A percentile compares a stretch with the other conserved stretches of the same genome.
Conservation (phyloP, 2,329 filamentous ascomycete genomes). For the Neodidymelliopsis sp. region DNA sequence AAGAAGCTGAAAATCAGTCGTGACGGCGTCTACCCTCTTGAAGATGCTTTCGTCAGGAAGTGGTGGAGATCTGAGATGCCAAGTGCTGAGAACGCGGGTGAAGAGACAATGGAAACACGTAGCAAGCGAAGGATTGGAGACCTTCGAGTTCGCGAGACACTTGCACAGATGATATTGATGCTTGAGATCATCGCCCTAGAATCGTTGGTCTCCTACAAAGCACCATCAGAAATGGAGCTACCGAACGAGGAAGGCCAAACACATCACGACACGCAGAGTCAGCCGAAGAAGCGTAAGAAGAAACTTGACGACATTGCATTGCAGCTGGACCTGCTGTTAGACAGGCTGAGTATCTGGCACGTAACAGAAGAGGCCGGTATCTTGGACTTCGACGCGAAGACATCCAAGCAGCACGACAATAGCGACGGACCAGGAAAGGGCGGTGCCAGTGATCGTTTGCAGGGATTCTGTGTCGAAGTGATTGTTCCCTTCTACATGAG, state of each 20-base stretch:
- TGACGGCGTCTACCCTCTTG: slow-evolving; percentile 71
- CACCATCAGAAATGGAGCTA: slow-evolving; percentile 30
- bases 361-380: slow-evolving; percentile 70
- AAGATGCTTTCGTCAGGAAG: slow-evolving; percentile 68
- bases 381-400: slow-evolving; percentile 42
- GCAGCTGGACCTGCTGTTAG: slow-evolving; percentile 75
- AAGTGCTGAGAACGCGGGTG: slow-evolving; percentile 43
- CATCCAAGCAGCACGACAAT: slow-evolving; percentile 32
- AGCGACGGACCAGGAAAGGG: slow-evolving; percentile 30
- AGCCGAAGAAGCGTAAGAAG: slow-evolving; percentile 56
- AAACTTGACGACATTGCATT: slow-evolving; percentile 72
- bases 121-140: slow-evolving; percentile 69
- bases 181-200: slow-evolving; percentile 79
- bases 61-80: slow-evolving; percentile 70
- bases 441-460: slow-evolving; percentile 66
- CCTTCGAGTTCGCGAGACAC: slow-evolving; percentile 77
- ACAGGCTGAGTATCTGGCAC: slow-evolving; percentile 84
- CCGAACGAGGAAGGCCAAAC: slow-evolving; percentile 27
- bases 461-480: slow-evolving; percentile 81
- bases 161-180: slow-evolving; percentile 80
- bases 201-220: slow-evolving; percentile 49
- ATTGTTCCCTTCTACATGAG: slow-evolving; percentile 83
- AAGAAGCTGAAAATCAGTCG: slow-evolving; percentile 67
- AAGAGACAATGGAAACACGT: slow-evolving; percentile 55
- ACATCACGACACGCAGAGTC: slow-evolving; percentile 21